Evolutionary conservation across 208 protist species (phyloP).

Genomic region (Trypanosoma avium): DNA sequence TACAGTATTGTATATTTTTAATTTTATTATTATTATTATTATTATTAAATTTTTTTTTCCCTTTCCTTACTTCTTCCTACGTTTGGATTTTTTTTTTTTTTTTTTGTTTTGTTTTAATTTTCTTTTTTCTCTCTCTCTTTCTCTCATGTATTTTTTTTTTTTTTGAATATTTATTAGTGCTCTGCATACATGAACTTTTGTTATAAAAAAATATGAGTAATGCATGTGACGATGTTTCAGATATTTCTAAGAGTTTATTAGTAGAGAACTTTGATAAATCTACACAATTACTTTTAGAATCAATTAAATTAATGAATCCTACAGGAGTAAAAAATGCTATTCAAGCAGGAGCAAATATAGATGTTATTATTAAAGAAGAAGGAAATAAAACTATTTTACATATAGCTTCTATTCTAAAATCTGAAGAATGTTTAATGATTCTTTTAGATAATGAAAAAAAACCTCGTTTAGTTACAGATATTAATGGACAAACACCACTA

Average conservation of each 20-base stretch:
- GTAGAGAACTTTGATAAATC: neutral
- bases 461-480: constrained; percentile 34
- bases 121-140: constrained; percentile 10
- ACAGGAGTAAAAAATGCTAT: constrained; percentile 18
- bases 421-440: constrained; percentile 44
- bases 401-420: constrained; percentile 27
- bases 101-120: constrained; percentile 3
- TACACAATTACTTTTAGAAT: constrained; percentile 14
- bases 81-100: constrained; percentile 7
- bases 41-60: neutral
- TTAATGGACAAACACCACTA: constrained; percentile 47
- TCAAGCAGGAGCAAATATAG: constrained; percentile 20
- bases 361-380: constrained; percentile 4
- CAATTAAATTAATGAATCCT: constrained; percentile 25
- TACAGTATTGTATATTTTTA: too few relatives aligned
- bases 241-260: neutral
- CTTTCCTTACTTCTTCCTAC: neutral
- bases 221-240: neutral
- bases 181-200: neutral
- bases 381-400: constrained; percentile 42
- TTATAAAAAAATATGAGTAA: neutral
- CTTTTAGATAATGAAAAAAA: constrained; percentile 22
- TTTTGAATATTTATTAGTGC: neutral
- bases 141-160: neutral
- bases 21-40: too few relatives aligned